Evolutionary conservation across 495 filamentous ascomycete genomes (phyloP), one percentile per base, ranked within the genome.

Genomic region (Evernia prunastri): DNA sequence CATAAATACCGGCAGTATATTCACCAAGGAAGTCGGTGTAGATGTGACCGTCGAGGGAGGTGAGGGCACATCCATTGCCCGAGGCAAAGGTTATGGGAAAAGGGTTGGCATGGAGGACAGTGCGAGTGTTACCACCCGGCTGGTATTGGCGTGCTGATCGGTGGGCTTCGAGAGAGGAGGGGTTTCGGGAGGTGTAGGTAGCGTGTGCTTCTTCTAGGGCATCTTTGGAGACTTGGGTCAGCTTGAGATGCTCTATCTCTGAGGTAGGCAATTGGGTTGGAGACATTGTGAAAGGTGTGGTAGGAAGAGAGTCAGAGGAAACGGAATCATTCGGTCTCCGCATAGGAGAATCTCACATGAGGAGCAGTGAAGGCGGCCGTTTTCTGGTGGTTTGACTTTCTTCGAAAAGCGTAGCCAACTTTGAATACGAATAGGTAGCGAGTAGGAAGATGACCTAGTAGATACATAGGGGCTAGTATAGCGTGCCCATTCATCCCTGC

Each of bases 51-150:
- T 83, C 81, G 35, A 72, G 70, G 60, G 74, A 80, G 62, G 66
- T 74, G 37, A 81, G 66, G 29, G 66, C 73, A 59, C 71, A 72
- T 3, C 63, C 78, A 63, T 73, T 65, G 35, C 77, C 80, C 31
- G 60, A 75, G 59, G 67, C 71, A 72, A 80, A 75, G 66, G 72
- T 72, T 20, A 87, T 62, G 0, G 84, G 84, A 63, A 85, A 87
- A 0, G 85, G 84, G 5, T 69, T 70, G n/a, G 76, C 77, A 70
- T 86, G 78, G 0, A 87, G 74, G 3, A 85, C 72, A 4, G 80
- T 81, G 23, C 85, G 74, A 17, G 85, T 87, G 67, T 87, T 87
- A 47, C 85, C 85, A 20, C 85, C 84, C 0, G 85, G 85, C 6
- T 86, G 71, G 47, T 72, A 68, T 39, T 73, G 39, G 27, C 70